Evolutionary conservation across 1,139 yeast genomes (phyloP).

Genomic region (Cylindricascospora bacillispora): DNA sequence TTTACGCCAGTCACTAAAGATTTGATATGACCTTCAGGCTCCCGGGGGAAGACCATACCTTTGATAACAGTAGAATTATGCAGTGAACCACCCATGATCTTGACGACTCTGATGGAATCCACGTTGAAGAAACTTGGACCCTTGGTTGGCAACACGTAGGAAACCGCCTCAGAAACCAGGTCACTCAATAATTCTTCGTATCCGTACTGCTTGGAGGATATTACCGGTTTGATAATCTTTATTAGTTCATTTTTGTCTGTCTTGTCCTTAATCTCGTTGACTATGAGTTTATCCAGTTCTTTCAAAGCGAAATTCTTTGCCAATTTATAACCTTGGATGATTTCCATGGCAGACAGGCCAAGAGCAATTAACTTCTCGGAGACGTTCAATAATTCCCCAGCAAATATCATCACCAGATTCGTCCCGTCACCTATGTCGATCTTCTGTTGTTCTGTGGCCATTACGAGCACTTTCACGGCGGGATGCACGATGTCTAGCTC

Average conservation of each 20-base stretch:
- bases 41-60: conserved; percentile 97
- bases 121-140: conserved; percentile 55
- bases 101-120: conserved; percentile 87
- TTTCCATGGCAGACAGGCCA: conserved; percentile 83
- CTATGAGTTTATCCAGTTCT: conserved; percentile 52
- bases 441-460: conserved; percentile 97
- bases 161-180: conserved; percentile 79
- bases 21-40: conserved; percentile 84
- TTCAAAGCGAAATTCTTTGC: conserved; percentile 65
- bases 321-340: conserved; percentile 76
- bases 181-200: conserved; percentile 64
- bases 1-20: conserved; percentile 35
- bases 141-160: conserved; percentile 62
- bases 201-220: conserved; percentile 90
- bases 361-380: conserved; percentile 74
- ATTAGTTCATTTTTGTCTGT: conserved; percentile 43
- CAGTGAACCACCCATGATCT: conserved; percentile 86
- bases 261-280: conserved; percentile 51
- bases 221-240: conserved; percentile 75
- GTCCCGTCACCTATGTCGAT: conserved; percentile 78
- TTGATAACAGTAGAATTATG: conserved; percentile 66
- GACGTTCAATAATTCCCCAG: conserved; percentile 80
- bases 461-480: conserved; percentile 86
- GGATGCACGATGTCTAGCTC: conserved; percentile 95
- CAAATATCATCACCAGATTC: conserved; percentile 58